Evolutionary conservation across 176 grass and related monocot genomes (phyloP), one percentile per base, ranked within the genome.

Genomic region (Musa schizocarpa): DNA sequence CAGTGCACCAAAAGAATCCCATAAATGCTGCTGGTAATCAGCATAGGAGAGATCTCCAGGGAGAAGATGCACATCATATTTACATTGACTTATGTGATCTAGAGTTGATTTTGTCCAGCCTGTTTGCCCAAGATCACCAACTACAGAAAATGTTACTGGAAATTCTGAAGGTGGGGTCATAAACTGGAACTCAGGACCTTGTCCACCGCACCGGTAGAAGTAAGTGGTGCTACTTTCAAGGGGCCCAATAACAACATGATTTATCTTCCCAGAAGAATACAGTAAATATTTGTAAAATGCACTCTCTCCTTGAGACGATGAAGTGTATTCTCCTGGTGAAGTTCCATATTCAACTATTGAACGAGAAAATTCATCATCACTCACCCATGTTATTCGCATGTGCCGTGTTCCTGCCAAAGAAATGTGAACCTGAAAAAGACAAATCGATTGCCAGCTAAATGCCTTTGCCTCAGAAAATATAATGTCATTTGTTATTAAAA

Each of bases 11-110:
- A 98, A 98, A 52, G 86, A 84, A 88, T 98, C 94, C 94, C 94
- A 98, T 74, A 98, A 81, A 69, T 89, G 86, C 80, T 93, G 90
- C 86, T 91, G 92, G 83, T 89, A 98, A 85, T 98, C 90, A 77
- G 94, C 94, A 82, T 98, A 98, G 9, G 94, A 87, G 22, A 98
- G 83, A 80, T 98, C 94, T 2, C 94, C 94, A 43, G 94, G 94
- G 25, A 98, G 78, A 71, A 98, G 80, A 81, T 92, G 90, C 75
- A 93, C 83, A 71, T 98, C 94, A 82, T 98, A 69, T 54, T 89
- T 79, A 63, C 94, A 93, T 65, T 84, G 80, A 59, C 84, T 85
- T 21, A 98, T 87, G 66, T 98, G 94, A 63, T 88, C 64, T 7
- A 98, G 80, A 43, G 94, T 98, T 72, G 90, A 89, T 7, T 73